Conservation (phyloP, 139 green algal species). For the Gonium pectorale region DNA sequence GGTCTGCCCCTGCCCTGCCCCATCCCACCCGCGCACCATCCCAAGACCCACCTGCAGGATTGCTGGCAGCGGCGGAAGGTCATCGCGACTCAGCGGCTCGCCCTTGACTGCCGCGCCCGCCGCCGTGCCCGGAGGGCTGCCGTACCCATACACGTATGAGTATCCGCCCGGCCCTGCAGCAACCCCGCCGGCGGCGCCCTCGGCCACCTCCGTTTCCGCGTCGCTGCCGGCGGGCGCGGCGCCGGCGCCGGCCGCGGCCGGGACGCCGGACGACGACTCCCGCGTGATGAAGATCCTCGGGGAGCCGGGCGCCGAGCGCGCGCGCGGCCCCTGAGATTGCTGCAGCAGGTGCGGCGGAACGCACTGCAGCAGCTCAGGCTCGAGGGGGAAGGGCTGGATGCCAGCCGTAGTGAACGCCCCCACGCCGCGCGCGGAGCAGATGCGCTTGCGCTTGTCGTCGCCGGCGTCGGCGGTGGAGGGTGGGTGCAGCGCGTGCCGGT, state of each 20-base stretch:
- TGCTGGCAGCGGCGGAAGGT: slow-evolving; percentile 31
- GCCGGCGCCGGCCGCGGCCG: not conserved
- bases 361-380: not conserved
- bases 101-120: no score
- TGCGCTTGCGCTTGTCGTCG: not conserved
- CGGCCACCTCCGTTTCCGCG: no score
- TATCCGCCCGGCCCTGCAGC: no score
- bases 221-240: not conserved
- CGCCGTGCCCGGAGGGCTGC: no score
- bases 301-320: slow-evolving; percentile 7
- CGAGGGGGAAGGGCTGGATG: slow-evolving; percentile 17
- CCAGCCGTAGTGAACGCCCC: slow-evolving; percentile 2
- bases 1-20: no score
- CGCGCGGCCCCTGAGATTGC: not conserved
- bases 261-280: not conserved
- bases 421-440: not conserved
- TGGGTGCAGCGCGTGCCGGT: not conserved
- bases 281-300: not conserved
- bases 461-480: not conserved
- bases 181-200: no score
- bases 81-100: slow-evolving; percentile 1
- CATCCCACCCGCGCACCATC: no score
- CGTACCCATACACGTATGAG: no score
- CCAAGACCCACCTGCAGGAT: slow-evolving; percentile 12
- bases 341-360: not conserved